Evolutionary conservation across 2,329 filamentous ascomycete genomes (phyloP).

Genomic region (Grosmannia huntii): DNA sequence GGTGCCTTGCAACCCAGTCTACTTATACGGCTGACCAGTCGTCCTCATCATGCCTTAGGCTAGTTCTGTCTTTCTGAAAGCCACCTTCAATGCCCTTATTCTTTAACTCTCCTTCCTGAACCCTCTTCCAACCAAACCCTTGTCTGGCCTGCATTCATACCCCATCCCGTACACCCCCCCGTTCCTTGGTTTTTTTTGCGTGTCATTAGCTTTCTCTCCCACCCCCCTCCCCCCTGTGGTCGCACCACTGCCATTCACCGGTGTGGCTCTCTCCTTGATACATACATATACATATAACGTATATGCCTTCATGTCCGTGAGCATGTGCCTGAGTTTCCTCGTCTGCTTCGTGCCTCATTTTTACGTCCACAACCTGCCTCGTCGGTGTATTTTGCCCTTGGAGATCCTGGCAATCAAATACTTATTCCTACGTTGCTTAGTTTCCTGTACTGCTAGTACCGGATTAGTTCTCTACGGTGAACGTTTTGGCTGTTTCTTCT

Average conservation of each 20-base stretch:
- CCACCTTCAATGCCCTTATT: neutral
- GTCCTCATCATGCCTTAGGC: neutral
- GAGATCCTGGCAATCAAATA: neutral
- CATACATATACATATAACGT: constrained; percentile 7
- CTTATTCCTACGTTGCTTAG: neutral
- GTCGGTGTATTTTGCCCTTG: neutral
- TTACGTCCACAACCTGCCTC: neutral
- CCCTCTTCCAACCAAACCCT: neutral
- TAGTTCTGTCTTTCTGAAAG: neutral
- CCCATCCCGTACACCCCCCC: neutral
- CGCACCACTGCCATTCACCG: neutral
- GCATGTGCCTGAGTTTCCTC: neutral
- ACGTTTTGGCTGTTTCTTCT: neutral
- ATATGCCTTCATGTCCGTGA: neutral
- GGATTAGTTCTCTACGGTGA: neutral
- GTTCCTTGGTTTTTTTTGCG: neutral
- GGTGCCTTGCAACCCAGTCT: neutral
- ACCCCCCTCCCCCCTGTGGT: neutral
- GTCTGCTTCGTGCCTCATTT: neutral
- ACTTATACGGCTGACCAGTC: neutral
- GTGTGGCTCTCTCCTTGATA: neutral
- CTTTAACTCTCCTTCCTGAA: neutral
- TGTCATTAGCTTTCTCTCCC: neutral
- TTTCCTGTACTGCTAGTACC: neutral
- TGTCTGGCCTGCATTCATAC: constrained; percentile 1